Conservation (phyloP, 2,329 filamentous ascomycete species). For the Dryadomyces quercus-mongolicae region DNA sequence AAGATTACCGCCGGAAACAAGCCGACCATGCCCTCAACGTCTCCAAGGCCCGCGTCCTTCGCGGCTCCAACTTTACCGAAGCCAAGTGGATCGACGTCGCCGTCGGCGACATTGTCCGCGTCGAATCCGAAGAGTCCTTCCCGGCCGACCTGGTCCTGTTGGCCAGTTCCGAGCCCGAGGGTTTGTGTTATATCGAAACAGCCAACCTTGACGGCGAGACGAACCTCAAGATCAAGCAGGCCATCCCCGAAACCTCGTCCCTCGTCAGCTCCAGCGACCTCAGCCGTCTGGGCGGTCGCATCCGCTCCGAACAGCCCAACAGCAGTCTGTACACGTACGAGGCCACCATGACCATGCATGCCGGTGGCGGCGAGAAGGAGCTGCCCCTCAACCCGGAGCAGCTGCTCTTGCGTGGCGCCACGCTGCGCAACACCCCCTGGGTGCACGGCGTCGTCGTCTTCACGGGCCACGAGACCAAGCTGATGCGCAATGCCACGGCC, state of each 20-base stretch:
- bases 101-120: slow-evolving; percentile 84
- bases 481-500: slow-evolving; percentile 97
- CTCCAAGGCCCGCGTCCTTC: slow-evolving; percentile 71
- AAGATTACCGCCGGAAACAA: slow-evolving; percentile 81
- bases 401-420: slow-evolving; percentile 82
- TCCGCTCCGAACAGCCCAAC: slow-evolving; percentile 94
- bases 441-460: slow-evolving; percentile 94
- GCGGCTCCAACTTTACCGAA: slow-evolving; percentile 73
- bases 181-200: slow-evolving; percentile 96
- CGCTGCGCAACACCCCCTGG: slow-evolving; percentile 92
- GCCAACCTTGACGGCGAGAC: slow-evolving; percentile 97
- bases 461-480: slow-evolving; percentile 93
- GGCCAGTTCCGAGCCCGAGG: slow-evolving; percentile 92
- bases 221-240: slow-evolving; percentile 98
- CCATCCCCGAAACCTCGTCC: slow-evolving; percentile 78
- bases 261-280: slow-evolving; percentile 81
- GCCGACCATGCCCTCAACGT: slow-evolving; percentile 82
- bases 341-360: slow-evolving; percentile 82
- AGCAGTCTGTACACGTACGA: slow-evolving; percentile 98
- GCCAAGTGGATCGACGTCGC: slow-evolving; percentile 89
- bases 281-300: slow-evolving; percentile 69
- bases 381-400: slow-evolving; percentile 84
- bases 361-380: slow-evolving; percentile 87
- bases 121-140: slow-evolving; percentile 91
- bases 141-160: slow-evolving; percentile 87